These are phyloP conservation scores for Beta macrorhiza DNA, from an alignment of 179 eudicot genomes.

Conservation along the genomic window DNA sequence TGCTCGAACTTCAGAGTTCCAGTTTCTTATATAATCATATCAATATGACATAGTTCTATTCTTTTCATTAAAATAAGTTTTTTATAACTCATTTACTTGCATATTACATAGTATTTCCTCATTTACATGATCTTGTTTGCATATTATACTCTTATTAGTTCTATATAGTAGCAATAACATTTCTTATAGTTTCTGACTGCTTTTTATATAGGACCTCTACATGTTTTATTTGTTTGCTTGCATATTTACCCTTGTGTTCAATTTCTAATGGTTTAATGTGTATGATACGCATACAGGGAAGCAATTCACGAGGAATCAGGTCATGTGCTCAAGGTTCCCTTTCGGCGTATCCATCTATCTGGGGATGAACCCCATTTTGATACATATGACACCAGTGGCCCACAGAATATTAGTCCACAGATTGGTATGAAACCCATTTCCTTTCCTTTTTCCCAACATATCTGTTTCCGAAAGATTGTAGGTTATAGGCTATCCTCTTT, in stretches of 20 bases:
- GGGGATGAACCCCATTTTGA: slow-evolving; percentile 94
- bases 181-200: background rate
- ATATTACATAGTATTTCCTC: background rate
- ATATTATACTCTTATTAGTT: background rate
- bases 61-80: background rate
- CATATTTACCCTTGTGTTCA: background rate
- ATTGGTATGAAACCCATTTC: slow-evolving; percentile 42
- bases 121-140: background rate
- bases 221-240: background rate
- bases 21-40: background rate
- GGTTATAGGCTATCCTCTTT: no score
- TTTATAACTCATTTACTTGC: background rate
- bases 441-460: background rate
- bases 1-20: background rate
- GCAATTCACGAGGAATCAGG: slow-evolving; percentile 75
- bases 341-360: slow-evolving; percentile 79
- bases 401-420: slow-evolving; percentile 81
- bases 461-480: background rate
- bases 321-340: slow-evolving; percentile 84
- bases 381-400: slow-evolving; percentile 95
- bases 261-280: background rate
- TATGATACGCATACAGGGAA: slow-evolving; percentile 52
- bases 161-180: background rate
- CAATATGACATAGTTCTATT: background rate
- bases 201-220: background rate